Evolutionary conservation across 148 eudicot genomes (phyloP).

Genomic region (Cornus suecica): DNA sequence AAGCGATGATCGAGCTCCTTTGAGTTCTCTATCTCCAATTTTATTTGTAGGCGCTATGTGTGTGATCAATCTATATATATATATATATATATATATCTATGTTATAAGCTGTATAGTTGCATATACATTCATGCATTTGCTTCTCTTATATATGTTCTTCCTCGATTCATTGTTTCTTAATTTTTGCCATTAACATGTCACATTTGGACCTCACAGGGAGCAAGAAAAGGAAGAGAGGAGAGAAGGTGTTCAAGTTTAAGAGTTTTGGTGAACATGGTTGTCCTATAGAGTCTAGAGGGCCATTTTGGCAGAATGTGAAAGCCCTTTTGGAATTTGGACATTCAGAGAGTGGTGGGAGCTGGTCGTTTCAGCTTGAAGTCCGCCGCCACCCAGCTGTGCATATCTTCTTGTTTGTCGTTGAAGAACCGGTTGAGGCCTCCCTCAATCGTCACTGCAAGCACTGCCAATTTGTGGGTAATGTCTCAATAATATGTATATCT

Average conservation of each 20-base stretch:
- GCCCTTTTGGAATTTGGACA: conserved; percentile 66
- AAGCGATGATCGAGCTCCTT: conserved; percentile 13
- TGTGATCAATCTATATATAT: conserved; percentile 48
- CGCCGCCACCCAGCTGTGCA: conserved; percentile 65
- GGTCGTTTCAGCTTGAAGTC: conserved; percentile 90
- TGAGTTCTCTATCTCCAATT: conserved; percentile 18
- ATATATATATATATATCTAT: no score
- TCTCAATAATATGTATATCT: neutral
- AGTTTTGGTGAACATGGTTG: conserved; percentile 69
- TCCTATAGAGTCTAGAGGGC: conserved; percentile 61
- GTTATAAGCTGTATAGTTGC: neutral
- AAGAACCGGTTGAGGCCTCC: conserved; percentile 69
- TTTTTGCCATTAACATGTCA: conserved; percentile 12
- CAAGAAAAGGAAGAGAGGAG: conserved; percentile 72
- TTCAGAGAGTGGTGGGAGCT: conserved; percentile 50
- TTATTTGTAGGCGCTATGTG: conserved; percentile 49
- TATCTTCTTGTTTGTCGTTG: conserved; percentile 62
- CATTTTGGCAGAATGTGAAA: conserved; percentile 60
- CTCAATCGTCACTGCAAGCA: conserved; percentile 58
- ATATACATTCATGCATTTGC: neutral
- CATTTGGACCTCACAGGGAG: conserved; percentile 36
- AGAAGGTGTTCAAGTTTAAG: conserved; percentile 70
- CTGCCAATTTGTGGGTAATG: conserved; percentile 81
- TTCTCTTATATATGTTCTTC: neutral
- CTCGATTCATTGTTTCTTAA: neutral